Evolutionary conservation across 2,329 filamentous ascomycete species (phyloP), one percentile per base, ranked within the genome.

Genomic region (Fusarium compactum): DNA sequence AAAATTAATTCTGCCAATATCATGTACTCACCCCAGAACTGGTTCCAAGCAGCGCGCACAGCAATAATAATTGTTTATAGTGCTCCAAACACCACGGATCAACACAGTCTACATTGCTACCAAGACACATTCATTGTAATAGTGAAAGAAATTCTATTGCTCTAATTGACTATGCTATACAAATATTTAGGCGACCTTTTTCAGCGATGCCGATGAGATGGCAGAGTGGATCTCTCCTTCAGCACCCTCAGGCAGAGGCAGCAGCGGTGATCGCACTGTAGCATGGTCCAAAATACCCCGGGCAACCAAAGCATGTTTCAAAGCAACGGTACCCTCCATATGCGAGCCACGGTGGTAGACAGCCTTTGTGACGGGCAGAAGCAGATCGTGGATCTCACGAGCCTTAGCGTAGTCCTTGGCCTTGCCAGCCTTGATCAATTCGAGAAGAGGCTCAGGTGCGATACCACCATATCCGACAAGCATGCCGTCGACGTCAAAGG

Each of bases 391-490:
- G n/a, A 86, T 77, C 44, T 80, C 79, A 25, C 84, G 79, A 6
- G 85, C 84, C 59, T 78, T 81, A 55, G 77, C 77, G 69, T 87
- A 86, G 66, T 86, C 84, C 63, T 81, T 79, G 6, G 79, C 82
- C 74, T 86, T 84, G 32, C 85, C 85, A 5, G 84, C 85, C 61
- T 81, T 78, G 68, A 86, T 85, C 77, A 86, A 75, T 71, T 86
- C 81, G 6, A 85, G 76, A 30, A 86, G 76, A 6, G 78, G 80
- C 78, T 86, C 85, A 1, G 84, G 85, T 0, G 85, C 84, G 58
- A 86, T 85, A 70, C 83, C 85, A 9, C 85, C 85, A 59, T 86
- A 87, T 3, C 85, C 85, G n/a, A 86, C 85, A 14, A 86, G 80
- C 77, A 86, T 83, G 2, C 85, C 85, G 53, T 87, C 85, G 4